Base-by-base conservation (phyloP, 306 rosid genomes). In the Urtica urens region DNA sequence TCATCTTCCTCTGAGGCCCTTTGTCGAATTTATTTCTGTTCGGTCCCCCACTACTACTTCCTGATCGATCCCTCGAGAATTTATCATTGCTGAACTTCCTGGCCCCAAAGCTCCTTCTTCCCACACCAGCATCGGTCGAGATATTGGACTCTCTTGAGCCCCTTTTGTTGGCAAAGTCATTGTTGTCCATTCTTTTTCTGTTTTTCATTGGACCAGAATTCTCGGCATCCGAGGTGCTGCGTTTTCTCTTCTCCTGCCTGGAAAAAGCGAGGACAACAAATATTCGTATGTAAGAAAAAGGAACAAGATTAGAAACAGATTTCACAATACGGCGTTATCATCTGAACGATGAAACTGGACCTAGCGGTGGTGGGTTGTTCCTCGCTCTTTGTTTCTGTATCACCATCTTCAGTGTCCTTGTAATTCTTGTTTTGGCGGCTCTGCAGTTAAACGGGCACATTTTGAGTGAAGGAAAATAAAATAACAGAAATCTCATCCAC, bases 351-450 rank as follows among this genome's bases (percentile, higher is more conserved):
- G 52, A 55, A 33, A 51, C 11, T 64, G 53, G 58, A 88, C 87
- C 79, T 62, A 49, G 71, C 48, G 38, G 73, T 15, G 60, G 73
- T 15, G 60, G 82, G 56, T 60, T 78, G 64, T 67, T 63, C 74
- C 26, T 59, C 73, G 35, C 67, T 57, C 23, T 37, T 44, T 52
- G 50, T 56, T 54, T 76, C 67, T 34, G 53, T 19, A 39, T 48
- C 65, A 1, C 60, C 35, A 6, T 51, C 30, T 23, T 35, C 77
- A 60, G 56, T 64, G 49, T 63, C 82, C 57, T 56, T 59, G 24
- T 62, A 23, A 57, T 62, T 71, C 70, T 76, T 78, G 51, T 66
- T 75, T 63, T 70, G 95, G 57, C 93, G 95, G 65, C 73, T 84
- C 97, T 84, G 84, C 73, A 64, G 54, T 51, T 14, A 25, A 46